Evolutionary conservation across 2,329 filamentous ascomycete genomes (phyloP).

Genomic region (Microascus cirrosus): DNA sequence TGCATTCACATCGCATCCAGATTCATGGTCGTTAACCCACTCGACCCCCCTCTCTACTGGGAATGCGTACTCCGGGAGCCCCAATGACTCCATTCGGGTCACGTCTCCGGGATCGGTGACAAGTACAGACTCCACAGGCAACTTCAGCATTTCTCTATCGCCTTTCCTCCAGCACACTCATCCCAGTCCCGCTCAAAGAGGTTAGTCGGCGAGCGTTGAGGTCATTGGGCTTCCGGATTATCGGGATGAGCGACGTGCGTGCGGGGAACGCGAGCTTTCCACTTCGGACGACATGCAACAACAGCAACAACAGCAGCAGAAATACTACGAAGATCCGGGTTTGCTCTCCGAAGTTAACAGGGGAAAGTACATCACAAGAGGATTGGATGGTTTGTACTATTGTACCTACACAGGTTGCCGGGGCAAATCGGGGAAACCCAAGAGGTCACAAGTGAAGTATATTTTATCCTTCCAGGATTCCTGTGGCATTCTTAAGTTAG

Average conservation of each 20-base stretch:
- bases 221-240: background rate
- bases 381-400: too few species aligned
- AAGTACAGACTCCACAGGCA: background rate
- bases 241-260: background rate
- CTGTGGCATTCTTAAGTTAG: too few species aligned
- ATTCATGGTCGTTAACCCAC: background rate
- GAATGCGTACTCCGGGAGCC: background rate
- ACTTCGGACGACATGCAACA: background rate
- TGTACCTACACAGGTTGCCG: too few species aligned
- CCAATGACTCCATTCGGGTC: background rate
- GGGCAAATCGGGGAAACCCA: too few species aligned
- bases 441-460: too few species aligned
- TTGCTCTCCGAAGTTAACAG: too few species aligned
- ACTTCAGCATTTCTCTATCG: background rate
- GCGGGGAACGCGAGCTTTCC: background rate
- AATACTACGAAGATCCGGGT: background rate
- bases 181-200: background rate
- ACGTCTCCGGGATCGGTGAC: background rate
- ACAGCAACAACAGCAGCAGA: background rate
- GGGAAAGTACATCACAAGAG: too few species aligned
- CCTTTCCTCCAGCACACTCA: background rate
- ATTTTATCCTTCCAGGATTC: too few species aligned
- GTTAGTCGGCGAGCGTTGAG: background rate
- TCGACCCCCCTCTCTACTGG: background rate
- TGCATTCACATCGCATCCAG: too few species aligned